phyloP scores from a whole-genome alignment of 345 rosid genomes.

The Melaleuca alternifolia region DNA sequence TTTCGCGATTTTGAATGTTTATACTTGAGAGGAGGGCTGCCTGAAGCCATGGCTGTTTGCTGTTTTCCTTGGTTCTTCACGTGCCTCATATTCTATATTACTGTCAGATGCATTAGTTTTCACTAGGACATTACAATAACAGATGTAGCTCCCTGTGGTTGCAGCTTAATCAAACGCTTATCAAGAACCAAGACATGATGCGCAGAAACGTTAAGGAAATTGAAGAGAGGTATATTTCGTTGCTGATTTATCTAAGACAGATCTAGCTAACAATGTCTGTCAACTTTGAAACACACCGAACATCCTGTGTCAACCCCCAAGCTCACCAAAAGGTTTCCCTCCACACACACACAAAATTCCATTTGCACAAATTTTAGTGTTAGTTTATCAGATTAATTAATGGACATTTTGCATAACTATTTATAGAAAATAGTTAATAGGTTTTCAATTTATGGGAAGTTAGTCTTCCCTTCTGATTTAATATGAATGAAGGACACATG shows the following conservation, averaged over 20 bases:
- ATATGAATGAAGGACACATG: neutral
- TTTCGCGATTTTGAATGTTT: neutral
- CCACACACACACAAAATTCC: neutral
- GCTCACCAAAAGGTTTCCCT: no score
- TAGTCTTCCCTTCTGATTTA: neutral
- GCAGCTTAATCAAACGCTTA: slow-evolving; percentile 58
- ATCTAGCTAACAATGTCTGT: neutral
- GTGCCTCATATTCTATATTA: neutral
- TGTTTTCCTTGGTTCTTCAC: neutral
- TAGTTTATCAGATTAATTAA: neutral
- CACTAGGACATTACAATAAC: neutral
- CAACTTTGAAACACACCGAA: neutral
- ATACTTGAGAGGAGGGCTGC: neutral
- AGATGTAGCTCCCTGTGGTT: neutral
- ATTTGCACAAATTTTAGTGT: neutral
- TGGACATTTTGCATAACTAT: neutral
- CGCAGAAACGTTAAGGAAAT: slow-evolving; percentile 53
- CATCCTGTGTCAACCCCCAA: neutral
- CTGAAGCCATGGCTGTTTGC: neutral
- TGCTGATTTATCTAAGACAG: neutral
- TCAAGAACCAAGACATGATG: slow-evolving; percentile 67
- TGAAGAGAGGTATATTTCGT: slow-evolving; percentile 54
- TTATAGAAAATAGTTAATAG: neutral
- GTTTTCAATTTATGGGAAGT: neutral
- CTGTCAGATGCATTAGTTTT: neutral